phyloP scores from a whole-genome alignment of 345 rosid species.

The Mercurialis annua region DNA sequence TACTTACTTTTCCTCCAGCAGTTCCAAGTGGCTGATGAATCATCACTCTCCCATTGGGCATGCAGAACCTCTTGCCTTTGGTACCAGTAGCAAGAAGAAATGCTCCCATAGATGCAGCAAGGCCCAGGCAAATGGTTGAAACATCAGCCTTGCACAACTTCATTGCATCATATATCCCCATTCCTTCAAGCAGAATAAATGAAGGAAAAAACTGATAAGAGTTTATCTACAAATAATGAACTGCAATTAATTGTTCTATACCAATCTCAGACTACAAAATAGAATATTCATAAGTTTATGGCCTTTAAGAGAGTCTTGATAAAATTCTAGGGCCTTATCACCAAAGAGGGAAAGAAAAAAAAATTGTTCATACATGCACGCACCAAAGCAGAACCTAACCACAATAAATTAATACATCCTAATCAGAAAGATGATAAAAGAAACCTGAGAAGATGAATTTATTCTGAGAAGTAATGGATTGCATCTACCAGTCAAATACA shows the following conservation, averaged over 20 bases:
- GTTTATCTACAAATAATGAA: background rate
- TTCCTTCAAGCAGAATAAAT: constrained; percentile 41
- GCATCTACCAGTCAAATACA: too few species aligned
- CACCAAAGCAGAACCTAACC: too few species aligned
- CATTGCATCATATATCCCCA: constrained; percentile 98
- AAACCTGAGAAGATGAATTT: too few species aligned
- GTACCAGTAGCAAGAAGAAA: constrained; percentile 84
- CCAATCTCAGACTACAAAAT: background rate
- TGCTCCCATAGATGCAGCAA: constrained; percentile 95
- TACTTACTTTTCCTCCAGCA: constrained; percentile 75
- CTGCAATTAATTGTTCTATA: background rate
- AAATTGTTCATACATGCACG: too few species aligned
- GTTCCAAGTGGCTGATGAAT: constrained; percentile 92
- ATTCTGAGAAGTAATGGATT: too few species aligned
- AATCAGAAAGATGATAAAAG: too few species aligned
- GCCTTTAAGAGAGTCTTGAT: background rate
- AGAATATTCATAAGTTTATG: background rate
- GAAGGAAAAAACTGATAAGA: constrained; percentile 13
- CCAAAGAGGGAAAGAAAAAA: background rate
- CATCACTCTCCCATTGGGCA: constrained; percentile 96
- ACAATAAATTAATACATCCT: too few species aligned
- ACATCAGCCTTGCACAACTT: constrained; percentile 93
- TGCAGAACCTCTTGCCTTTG: constrained; percentile 90
- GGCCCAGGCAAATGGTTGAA: constrained; percentile 87
- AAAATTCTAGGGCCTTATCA: background rate